Evolutionary conservation across 2,329 filamentous ascomycete species (phyloP), one percentile per base, ranked within the genome.

Genomic region (Exophiala spinifera): DNA sequence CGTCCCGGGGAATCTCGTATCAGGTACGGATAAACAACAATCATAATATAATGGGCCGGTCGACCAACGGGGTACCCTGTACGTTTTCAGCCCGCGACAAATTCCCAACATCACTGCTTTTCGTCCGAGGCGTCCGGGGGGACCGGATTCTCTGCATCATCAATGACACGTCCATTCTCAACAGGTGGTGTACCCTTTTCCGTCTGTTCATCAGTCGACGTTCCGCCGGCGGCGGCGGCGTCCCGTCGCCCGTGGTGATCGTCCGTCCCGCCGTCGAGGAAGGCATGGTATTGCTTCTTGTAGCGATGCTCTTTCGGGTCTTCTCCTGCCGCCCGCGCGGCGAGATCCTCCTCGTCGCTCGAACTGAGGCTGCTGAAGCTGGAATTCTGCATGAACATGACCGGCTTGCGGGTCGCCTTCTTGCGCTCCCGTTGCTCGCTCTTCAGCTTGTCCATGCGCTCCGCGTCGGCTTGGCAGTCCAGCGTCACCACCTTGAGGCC

Each of bases 361-460:
- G 76, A 81, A 28, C 72, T 76, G 67, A 84, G 66, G 65, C 70
- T 69, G 63, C 77, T 70, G 42, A 69, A 63, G 13, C 69, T 70
- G 33, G 69, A 74, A 51, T 76, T 74, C 61, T 85, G 81, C 5
- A 79, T 73, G 66, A 79, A 85, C 4, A 82, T 73, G 52, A 77
- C 71, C 5, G 79, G 73, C 17, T 75, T 69, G 40, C 79, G 79
- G 33, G 79, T 74, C 37, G 75, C 74, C 77, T 88, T 88, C 80
- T 94, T 96, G 61, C 79, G 73, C 55, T 86, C 81, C 21, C 83
- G 76, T 73, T 96, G 91, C 57, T 84, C 80, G 39, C 84, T 74
- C 76, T 96, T 96, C 76, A 95, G 80, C 56, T 83, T 77, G 40
- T 79, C 73, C 71, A 95, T 85, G 61, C 83, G 77, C 56, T 91